Evolutionary conservation across 2,329 filamentous ascomycete genomes (phyloP), one percentile per base, ranked within the genome.

Genomic region (Colletotrichum tropicale): DNA sequence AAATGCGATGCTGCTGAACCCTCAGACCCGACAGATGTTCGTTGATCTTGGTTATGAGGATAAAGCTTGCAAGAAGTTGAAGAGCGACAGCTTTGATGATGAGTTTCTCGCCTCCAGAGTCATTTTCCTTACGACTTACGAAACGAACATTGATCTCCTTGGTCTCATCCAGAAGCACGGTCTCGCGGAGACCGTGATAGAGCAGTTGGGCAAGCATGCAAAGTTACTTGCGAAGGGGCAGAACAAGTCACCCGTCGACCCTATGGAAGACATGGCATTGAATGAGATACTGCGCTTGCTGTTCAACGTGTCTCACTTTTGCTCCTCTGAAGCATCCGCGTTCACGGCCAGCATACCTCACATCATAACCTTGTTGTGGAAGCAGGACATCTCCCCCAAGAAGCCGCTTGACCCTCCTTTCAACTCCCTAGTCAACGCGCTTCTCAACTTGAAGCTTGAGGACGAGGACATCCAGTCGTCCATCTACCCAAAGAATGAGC

Each of bases 101-200:
- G 96, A 98, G 81, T 98, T 98, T 83, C 88, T 98, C 3, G 86
- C 90, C 75, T 93, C 93, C n/a, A 91, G 95, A 68, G 91, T 98
- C 58, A 86, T 98, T 18, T 96, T 98, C 80, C 88, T 97, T 13
- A 91, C 93, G 36, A 98, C 95, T 1, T 98, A 98, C 83, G 91
- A 91, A 76, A 93, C 94, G 15, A 91, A 90, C n/a, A 84, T 94
- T 77, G 88, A 95, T 81, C 91, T 96, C 68, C 85, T 89, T 21
- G 85, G 87, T 5, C 88, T 97, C 12, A 90, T 96, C 64, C 89
- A 92, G 70, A 86, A 95, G 28, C 86, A 95, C 80, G 85, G 89
- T 24, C 85, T 98, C 10, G 93, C 91, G 32, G 91, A 94, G 34
- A 91, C 89, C 78, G 92, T 98, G 76, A 90, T 91, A 76, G 86